phyloP scores from a whole-genome alignment of 129 eudicot species.

The Apium graveolens region DNA sequence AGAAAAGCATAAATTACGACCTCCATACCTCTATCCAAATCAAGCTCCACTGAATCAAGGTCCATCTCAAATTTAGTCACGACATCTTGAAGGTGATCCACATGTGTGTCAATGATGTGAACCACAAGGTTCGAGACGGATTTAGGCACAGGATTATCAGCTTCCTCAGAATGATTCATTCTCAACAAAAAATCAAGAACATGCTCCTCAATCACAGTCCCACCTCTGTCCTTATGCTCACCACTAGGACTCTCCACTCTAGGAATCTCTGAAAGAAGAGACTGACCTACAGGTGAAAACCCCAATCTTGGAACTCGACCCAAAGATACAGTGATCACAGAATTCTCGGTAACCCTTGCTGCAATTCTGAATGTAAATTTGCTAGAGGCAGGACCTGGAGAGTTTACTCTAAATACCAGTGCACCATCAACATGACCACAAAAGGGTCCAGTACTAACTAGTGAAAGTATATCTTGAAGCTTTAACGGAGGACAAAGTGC shows the following conservation, averaged over 20 bases:
- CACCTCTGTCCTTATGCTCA: slow-evolving; percentile 37
- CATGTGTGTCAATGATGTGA: slow-evolving; percentile 85
- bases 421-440: slow-evolving; percentile 98
- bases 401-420: slow-evolving; percentile 87
- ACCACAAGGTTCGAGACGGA: slow-evolving; percentile 83
- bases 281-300: slow-evolving; percentile 56
- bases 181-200: slow-evolving; percentile 86
- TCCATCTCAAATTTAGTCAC: slow-evolving; percentile 93
- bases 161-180: slow-evolving; percentile 97
- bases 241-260: slow-evolving; percentile 56
- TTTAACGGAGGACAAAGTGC: slow-evolving; percentile 92
- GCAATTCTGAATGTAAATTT: slow-evolving; percentile 82
- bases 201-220: slow-evolving; percentile 76
- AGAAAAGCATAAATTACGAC: background rate
- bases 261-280: slow-evolving; percentile 68
- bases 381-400: slow-evolving; percentile 89
- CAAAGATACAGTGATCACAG: slow-evolving; percentile 78
- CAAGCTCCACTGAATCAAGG: slow-evolving; percentile 81
- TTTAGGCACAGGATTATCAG: slow-evolving; percentile 94
- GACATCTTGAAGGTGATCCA: slow-evolving; percentile 94
- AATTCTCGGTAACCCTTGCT: slow-evolving; percentile 85
- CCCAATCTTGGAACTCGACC: slow-evolving; percentile 81
- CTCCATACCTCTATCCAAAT: slow-evolving; percentile 71
- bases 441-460: slow-evolving; percentile 87
- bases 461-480: slow-evolving; percentile 81